A percentile compares a stretch with the other conserved stretches of the same genome.
Evolutionary conservation across 108 stramenopile genomes (phyloP).

Genomic region (Skeletonema menzelii): DNA sequence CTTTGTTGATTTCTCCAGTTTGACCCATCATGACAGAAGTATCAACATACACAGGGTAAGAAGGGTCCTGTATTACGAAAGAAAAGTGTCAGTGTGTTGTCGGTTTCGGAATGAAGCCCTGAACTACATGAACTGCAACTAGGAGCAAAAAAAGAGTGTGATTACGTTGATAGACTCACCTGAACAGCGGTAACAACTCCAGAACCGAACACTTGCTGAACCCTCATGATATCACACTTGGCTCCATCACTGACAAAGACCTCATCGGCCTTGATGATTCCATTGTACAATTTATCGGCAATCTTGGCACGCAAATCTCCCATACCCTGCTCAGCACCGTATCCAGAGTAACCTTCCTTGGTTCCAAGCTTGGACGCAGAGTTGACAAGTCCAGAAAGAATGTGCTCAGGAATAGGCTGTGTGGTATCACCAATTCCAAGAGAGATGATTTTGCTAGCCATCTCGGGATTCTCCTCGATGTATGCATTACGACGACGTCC

Average conservation of each 20-base stretch:
- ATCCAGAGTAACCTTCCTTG: constrained; percentile 93
- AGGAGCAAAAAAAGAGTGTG: not conserved
- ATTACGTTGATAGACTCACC: constrained; percentile 19
- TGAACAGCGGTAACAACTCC: constrained; percentile 92
- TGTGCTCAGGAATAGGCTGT: constrained; percentile 94
- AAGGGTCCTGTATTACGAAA: constrained; percentile 68
- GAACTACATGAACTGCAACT: not conserved
- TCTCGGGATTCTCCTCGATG: constrained; percentile 90
- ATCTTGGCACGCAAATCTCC: constrained; percentile 88
- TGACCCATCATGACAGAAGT: constrained; percentile 95
- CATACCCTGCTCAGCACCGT: constrained; percentile 95
- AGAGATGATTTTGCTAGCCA: constrained; percentile 87
- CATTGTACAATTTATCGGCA: constrained; percentile 86
- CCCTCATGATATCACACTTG: constrained; percentile 96
- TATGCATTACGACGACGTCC: constrained; percentile 93
- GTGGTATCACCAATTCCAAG: constrained; percentile 98
- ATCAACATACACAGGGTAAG: constrained; percentile 97
- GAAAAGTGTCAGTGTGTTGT: not conserved
- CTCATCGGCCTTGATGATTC: constrained; percentile 88
- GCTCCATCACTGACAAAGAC: constrained; percentile 98
- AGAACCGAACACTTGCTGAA: constrained; percentile 97
- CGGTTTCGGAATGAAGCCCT: not conserved
- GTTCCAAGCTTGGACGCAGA: constrained; percentile 90
- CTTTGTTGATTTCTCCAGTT: constrained; percentile 84
- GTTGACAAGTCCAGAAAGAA: constrained; percentile 84